These are phyloP conservation scores for Cordyceps javanica DNA, from an alignment of 2,329 filamentous ascomycete species.

Conservation along the genomic window DNA sequence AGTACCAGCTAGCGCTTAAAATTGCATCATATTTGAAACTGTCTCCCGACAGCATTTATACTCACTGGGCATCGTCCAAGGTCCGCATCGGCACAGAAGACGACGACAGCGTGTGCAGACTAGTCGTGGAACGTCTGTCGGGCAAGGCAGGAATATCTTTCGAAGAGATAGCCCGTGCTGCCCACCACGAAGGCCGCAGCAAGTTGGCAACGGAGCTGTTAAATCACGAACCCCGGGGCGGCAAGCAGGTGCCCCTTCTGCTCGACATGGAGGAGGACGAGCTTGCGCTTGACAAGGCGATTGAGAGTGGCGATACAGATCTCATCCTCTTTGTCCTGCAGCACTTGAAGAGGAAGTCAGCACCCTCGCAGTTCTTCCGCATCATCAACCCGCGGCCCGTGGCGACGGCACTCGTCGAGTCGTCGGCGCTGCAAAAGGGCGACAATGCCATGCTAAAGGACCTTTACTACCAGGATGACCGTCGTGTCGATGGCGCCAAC, in stretches of 20 bases:
- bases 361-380: slow-evolving; percentile 86
- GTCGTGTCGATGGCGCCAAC: slow-evolving; percentile 78
- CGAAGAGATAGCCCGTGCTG: slow-evolving; percentile 84
- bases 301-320: slow-evolving; percentile 92
- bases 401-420: slow-evolving; percentile 84
- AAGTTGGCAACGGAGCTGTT: slow-evolving; percentile 86
- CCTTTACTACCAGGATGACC: slow-evolving; percentile 94
- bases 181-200: slow-evolving; percentile 86
- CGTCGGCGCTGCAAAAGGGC: slow-evolving; percentile 60
- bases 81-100: slow-evolving; percentile 79
- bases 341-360: slow-evolving; percentile 82
- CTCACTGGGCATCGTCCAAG: slow-evolving; percentile 95
- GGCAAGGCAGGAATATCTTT: slow-evolving; percentile 93
- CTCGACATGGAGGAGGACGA: slow-evolving; percentile 95
- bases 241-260: slow-evolving; percentile 90
- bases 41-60: slow-evolving; percentile 83
- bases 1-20: slow-evolving; percentile 84
- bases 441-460: slow-evolving; percentile 87
- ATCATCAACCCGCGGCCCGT: slow-evolving; percentile 79
- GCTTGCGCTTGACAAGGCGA: slow-evolving; percentile 90
- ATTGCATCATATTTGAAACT: slow-evolving; percentile 83
- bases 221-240: slow-evolving; percentile 88
- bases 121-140: slow-evolving; percentile 79
- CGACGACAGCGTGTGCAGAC: slow-evolving; percentile 78
- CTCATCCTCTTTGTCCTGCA: slow-evolving; percentile 85